Conservation (phyloP, 1,139 yeast species). For the Hemisphaericaspora subhashii region DNA sequence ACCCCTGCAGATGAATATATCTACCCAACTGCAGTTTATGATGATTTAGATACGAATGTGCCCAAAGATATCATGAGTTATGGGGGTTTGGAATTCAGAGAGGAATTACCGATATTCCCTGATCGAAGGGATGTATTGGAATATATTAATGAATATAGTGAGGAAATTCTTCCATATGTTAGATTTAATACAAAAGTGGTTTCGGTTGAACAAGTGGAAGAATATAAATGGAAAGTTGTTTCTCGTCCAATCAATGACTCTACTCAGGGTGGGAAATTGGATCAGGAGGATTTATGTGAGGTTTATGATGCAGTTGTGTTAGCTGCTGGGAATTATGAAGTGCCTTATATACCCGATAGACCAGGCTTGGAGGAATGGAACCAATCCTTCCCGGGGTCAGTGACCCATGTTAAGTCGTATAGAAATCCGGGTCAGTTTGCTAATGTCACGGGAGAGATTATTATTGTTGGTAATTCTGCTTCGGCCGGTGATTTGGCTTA, state of each 20-base stretch:
- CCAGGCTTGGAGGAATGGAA: slow-evolving; percentile 42
- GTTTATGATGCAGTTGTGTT: slow-evolving; percentile 44
- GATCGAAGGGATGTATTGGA: slow-evolving; percentile 35
- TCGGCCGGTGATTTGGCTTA: slow-evolving; percentile 49
- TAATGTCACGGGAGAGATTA: slow-evolving; percentile 37
- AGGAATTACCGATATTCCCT: slow-evolving; percentile 32
- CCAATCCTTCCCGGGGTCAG: slow-evolving; percentile 22
- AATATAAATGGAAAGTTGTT: slow-evolving; percentile 17
- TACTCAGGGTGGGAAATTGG: slow-evolving; percentile 20
- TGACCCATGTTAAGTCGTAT: slow-evolving; percentile 45
- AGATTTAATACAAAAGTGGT: slow-evolving; percentile 23
- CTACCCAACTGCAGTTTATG: slow-evolving; percentile 39
- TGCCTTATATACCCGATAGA: slow-evolving; percentile 43
- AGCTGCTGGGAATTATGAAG: slow-evolving; percentile 50
- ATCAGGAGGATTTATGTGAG: slow-evolving; percentile 16
- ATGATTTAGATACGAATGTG: slow-evolving; percentile 47
- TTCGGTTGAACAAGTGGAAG: slow-evolving; percentile 14
- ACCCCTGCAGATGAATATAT: background rate
- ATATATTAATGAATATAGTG: slow-evolving; percentile 33
- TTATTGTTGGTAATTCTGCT: slow-evolving; percentile 48
- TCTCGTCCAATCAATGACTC: slow-evolving; percentile 14
- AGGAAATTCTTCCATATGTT: slow-evolving; percentile 26
- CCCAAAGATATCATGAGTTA: slow-evolving; percentile 43
- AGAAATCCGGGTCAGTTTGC: slow-evolving; percentile 28
- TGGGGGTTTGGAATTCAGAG: slow-evolving; percentile 34